Base-by-base conservation (phyloP, 2,329 filamentous ascomycete species). In the Sphaerulina vaccinii region DNA sequence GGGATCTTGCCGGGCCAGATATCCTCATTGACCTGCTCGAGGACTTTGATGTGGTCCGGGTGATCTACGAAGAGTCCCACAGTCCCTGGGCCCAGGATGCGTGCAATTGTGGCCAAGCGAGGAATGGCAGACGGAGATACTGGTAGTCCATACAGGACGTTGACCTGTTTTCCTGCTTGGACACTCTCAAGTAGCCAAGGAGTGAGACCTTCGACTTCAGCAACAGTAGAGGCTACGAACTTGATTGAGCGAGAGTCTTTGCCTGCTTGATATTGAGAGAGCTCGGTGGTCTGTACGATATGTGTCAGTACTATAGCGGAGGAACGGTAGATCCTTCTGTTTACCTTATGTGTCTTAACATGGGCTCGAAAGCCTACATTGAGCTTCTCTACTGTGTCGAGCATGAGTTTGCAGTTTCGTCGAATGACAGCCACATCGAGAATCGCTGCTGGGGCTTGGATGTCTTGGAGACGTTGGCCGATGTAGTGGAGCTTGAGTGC, bases 341-440 rank as follows among this genome's bases (percentile, higher is more conserved):
- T 18, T 70, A 85, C 86, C 75, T 93, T 93, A 69, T 93, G 88
- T 18, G 87, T 90, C 71, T 93, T 93, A 54, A 92, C 82, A 67
- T 93, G 88, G 1, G 86, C 84, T 52, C 88, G 76, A 74, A 89
- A 92, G 5, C 77, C 79, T 19, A 91, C 75, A 0, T 77, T 74
- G 11, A 91, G 70, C 43, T 72, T 71, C 35, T 77, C 67, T 11
- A 80, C 78, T 0, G 86, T 80, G 10, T 82, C 74, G 5, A 90
- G 79, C 86, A 93, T 91, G 29, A 81, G 75, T 54, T 75, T 70
- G 69, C 88, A 92, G 64, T 92, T 90, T 42, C 77, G 73, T 49
- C 79, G 74, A 19, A 89, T 72, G 36, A 85, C 83, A 3, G 82
- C 81, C 9, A 83, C 68, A 66, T 92, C 87, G 11, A 92, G 71